Conservation (phyloP, 495 filamentous ascomycete genomes). For the Tuber borchii region DNA sequence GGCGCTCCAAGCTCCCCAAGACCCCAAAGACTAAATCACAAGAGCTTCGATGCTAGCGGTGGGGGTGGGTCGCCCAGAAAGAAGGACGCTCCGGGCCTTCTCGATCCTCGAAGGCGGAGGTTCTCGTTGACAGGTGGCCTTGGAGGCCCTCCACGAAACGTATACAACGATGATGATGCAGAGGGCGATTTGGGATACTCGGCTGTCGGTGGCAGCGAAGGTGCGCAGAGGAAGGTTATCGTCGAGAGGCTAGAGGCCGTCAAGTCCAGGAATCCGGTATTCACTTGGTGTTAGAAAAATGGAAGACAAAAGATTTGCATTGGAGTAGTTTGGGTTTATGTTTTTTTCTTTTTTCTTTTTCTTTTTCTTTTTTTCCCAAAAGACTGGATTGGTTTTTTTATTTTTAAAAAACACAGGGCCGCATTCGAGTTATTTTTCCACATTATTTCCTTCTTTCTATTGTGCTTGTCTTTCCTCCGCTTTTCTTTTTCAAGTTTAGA, state of each 20-base stretch:
- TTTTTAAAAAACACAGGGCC: neutral
- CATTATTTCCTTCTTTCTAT: constrained; percentile 1
- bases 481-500: neutral
- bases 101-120: constrained; percentile 30
- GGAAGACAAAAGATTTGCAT: neutral
- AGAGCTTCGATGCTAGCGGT: constrained; percentile 31
- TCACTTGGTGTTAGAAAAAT: constrained; percentile 82
- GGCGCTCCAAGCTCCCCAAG: constrained; percentile 23
- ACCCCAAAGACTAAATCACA: constrained; percentile 26
- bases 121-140: constrained; percentile 21
- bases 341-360: constrained; percentile 5
- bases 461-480: constrained; percentile 1
- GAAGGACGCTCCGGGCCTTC: constrained; percentile 22
- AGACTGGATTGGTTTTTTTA: neutral
- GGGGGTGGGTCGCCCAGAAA: constrained; percentile 9
- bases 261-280: constrained; percentile 89
- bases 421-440: constrained; percentile 1
- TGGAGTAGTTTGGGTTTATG: constrained; percentile 7
- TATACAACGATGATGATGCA: constrained; percentile 60
- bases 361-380: constrained; percentile 1
- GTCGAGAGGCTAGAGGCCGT: constrained; percentile 92
- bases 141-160: constrained; percentile 30
- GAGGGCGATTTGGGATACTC: constrained; percentile 93
- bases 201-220: constrained; percentile 87
- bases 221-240: constrained; percentile 83